Percentiles rank a stretch among this genome's conserved stretches.
Evolutionary conservation across 805 yeast genomes (phyloP).

Genomic region (Groenewaldozyma tartarivorans): DNA sequence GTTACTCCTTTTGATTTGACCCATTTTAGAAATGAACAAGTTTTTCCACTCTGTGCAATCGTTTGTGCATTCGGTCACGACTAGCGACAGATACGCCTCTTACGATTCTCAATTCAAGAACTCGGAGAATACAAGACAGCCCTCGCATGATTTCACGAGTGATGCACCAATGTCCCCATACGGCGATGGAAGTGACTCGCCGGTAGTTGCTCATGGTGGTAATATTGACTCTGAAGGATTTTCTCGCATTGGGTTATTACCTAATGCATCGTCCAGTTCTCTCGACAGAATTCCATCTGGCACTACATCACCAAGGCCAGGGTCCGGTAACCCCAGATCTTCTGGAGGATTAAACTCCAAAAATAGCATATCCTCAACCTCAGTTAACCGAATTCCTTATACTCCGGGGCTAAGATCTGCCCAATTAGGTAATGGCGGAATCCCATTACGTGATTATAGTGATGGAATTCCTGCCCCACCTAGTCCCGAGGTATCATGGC

Average conservation of each 20-base stretch:
- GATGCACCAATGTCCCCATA: constrained; percentile 5
- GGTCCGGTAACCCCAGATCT: not conserved
- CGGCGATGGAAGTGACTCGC: constrained; percentile 3
- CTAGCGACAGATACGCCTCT: constrained; percentile 31
- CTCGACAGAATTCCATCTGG: constrained; percentile 9
- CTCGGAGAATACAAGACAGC: constrained; percentile 10
- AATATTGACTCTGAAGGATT: constrained; percentile 12
- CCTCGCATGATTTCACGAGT: constrained; percentile 1
- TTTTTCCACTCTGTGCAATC: constrained; percentile 23
- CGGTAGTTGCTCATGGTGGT: not conserved
- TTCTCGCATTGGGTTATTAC: constrained; percentile 11
- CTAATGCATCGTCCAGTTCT: constrained; percentile 13
- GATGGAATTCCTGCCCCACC: constrained; percentile 55
- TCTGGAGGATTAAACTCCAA: constrained; percentile 9
- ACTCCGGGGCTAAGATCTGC: constrained; percentile 28
- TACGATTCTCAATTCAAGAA: constrained; percentile 19
- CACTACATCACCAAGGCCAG: constrained; percentile 2
- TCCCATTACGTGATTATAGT: constrained; percentile 30
- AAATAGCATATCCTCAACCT: constrained; percentile 17
- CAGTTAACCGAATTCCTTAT: constrained; percentile 20
- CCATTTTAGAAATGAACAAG: constrained; percentile 23
- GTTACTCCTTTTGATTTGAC: no score
- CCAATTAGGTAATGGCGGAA: constrained; percentile 25
- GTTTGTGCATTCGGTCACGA: constrained; percentile 30
- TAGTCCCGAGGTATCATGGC: constrained; percentile 75